Evolutionary conservation across 2,329 filamentous ascomycete genomes (phyloP).

Genomic region (Penicillium sp.): DNA sequence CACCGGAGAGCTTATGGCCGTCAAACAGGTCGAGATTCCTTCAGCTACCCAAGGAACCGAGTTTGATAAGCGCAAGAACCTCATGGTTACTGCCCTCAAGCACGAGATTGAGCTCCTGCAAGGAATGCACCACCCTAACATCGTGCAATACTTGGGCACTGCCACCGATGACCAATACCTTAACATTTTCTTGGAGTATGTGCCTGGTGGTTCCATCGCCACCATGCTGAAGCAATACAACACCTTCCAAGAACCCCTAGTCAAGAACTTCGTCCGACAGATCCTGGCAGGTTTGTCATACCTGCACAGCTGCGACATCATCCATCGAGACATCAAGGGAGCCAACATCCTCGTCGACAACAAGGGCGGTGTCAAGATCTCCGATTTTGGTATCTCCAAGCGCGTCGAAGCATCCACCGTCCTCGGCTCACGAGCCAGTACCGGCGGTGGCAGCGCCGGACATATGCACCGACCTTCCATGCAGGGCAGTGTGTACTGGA

Average conservation of each 20-base stretch:
- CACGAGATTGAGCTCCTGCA: constrained; percentile 93
- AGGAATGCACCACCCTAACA: constrained; percentile 93
- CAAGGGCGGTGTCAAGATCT: constrained; percentile 98
- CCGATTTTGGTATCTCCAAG: constrained; percentile 98
- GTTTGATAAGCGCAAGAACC: constrained; percentile 89
- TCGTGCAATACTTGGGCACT: constrained; percentile 96
- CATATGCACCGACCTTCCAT: constrained; percentile 70
- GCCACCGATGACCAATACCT: constrained; percentile 88
- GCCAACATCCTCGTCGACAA: constrained; percentile 99
- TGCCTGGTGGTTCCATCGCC: constrained; percentile 94
- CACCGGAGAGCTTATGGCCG: constrained; percentile 94
- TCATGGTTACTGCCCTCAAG: constrained; percentile 97
- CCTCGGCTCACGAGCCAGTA: constrained; percentile 54
- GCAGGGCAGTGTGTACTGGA: constrained; percentile 98
- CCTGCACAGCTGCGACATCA: constrained; percentile 91
- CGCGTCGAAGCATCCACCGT: constrained; percentile 92
- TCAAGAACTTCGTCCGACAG: constrained; percentile 95
- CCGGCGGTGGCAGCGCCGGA: constrained; percentile 35
- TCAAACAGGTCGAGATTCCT: constrained; percentile 96
- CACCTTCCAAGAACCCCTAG: constrained; percentile 87
- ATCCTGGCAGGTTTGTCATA: constrained; percentile 92
- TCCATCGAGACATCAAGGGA: constrained; percentile 98
- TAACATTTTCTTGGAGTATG: constrained; percentile 99
- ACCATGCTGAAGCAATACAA: constrained; percentile 99
- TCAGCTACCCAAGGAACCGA: constrained; percentile 76